Percentiles rank a stretch among this genome's conserved stretches.
Conservation (phyloP, 192 early-diverging fungal species). For the Coemansia sp. region DNA sequence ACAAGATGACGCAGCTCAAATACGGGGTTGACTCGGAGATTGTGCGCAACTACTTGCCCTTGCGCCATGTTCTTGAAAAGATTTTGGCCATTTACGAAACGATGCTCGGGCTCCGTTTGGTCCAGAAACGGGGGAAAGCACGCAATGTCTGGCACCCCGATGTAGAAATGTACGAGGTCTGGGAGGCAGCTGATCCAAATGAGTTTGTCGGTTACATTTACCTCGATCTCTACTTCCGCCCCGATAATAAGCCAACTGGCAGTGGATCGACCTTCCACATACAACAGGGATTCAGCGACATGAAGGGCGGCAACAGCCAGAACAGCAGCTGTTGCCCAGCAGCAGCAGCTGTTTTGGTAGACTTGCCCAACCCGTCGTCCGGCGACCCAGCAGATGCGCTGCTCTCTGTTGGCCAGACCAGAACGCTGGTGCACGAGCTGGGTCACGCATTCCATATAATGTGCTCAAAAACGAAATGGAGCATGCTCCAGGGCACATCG, state of each 20-base stretch:
- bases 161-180: slow-evolving; percentile 69
- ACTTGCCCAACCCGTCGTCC: slow-evolving; percentile 61
- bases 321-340: slow-evolving; percentile 53
- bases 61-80: slow-evolving; percentile 55
- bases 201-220: slow-evolving; percentile 63
- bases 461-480: slow-evolving; percentile 67
- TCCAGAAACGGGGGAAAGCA: slow-evolving; percentile 46
- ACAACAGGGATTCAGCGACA: slow-evolving; percentile 56
- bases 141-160: slow-evolving; percentile 71
- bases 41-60: slow-evolving; percentile 70
- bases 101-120: slow-evolving; percentile 63
- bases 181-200: slow-evolving; percentile 52
- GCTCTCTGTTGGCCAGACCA: slow-evolving; percentile 72
- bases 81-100: slow-evolving; percentile 67
- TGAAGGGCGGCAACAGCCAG: slow-evolving; percentile 15
- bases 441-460: slow-evolving; percentile 66
- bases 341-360: slow-evolving; percentile 64
- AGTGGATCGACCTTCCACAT: slow-evolving; percentile 68
- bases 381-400: slow-evolving; percentile 60
- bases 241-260: slow-evolving; percentile 62
- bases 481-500: slow-evolving; percentile 65
- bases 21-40: slow-evolving; percentile 67
- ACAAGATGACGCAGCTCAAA: slow-evolving; percentile 59
- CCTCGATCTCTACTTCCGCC: slow-evolving; percentile 67
- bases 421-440: slow-evolving; percentile 79